Conservation (phyloP, 2,329 filamentous ascomycete species). For the Apiospora pterosperma region DNA sequence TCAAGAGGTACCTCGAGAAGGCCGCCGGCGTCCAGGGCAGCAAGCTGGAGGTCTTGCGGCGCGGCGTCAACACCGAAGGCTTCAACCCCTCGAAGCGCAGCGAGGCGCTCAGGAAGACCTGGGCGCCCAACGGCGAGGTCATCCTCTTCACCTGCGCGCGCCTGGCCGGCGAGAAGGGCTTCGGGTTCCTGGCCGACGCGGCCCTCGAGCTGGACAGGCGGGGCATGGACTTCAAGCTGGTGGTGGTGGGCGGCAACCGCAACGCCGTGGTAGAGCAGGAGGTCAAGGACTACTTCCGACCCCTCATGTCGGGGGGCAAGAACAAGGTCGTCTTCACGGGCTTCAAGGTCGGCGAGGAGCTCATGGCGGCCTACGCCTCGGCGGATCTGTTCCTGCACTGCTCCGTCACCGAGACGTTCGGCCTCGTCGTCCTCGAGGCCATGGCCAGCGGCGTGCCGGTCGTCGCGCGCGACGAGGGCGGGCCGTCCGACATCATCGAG, state of each 20-base stretch:
- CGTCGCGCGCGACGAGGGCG: conserved; percentile 65
- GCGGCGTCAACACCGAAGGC: conserved; percentile 61
- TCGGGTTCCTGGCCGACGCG: conserved; percentile 60
- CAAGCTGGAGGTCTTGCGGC: conserved; percentile 59
- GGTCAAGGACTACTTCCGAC: conserved; percentile 56
- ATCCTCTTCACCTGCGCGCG: conserved; percentile 65
- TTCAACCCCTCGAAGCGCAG: conserved; percentile 56
- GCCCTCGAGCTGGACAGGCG: conserved; percentile 51
- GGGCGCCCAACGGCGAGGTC: conserved; percentile 61
- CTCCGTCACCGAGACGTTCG: conserved; percentile 70
- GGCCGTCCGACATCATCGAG: conserved; percentile 63
- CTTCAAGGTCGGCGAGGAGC: conserved; percentile 55
- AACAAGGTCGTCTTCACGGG: conserved; percentile 64
- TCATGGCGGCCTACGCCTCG: conserved; percentile 65
- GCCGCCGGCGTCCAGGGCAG: conserved; percentile 47
- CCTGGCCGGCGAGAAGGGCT: conserved; percentile 68
- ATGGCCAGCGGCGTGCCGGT: conserved; percentile 71
- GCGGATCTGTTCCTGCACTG: conserved; percentile 70
- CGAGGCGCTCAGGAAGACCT: conserved; percentile 45
- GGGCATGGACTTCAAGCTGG: conserved; percentile 58
- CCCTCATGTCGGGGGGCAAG: conserved; percentile 37
- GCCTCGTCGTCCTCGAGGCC: conserved; percentile 65
- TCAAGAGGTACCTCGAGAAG: conserved; percentile 56
- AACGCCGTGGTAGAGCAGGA: conserved; percentile 60
- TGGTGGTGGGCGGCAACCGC: conserved; percentile 66